A percentile compares a stretch with the other conserved stretches of the same genome.
These are phyloP conservation scores for Fusarium multiceps DNA, from an alignment of 2,329 filamentous ascomycete species.

Conservation along the genomic window DNA sequence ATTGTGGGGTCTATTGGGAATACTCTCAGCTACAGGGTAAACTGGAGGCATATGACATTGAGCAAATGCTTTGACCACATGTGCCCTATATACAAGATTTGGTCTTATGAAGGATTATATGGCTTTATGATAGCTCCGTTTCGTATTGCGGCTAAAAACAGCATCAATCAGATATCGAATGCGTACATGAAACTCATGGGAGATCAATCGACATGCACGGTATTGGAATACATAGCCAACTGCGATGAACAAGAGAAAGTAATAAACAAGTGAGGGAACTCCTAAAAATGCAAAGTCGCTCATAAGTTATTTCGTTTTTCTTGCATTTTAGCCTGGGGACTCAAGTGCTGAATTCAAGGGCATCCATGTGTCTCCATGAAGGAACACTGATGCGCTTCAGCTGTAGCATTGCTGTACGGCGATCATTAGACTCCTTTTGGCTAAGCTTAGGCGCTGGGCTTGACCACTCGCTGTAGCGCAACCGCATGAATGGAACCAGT, in stretches of 20 bases:
- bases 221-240: neutral
- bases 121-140: neutral
- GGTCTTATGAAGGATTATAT: neutral
- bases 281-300: neutral
- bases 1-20: slow-evolving; percentile 26
- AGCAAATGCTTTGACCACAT: neutral
- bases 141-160: neutral
- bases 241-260: neutral
- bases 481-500: slow-evolving; percentile 27
- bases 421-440: slow-evolving; percentile 5
- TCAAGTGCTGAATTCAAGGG: neutral
- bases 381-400: neutral
- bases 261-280: neutral
- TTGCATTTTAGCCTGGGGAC: neutral
- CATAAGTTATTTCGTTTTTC: neutral
- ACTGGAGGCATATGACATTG: neutral
- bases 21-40: slow-evolving; percentile 27
- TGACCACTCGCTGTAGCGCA: neutral
- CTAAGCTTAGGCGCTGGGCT: slow-evolving; percentile 15
- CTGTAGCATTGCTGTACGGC: neutral
- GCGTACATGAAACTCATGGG: neutral
- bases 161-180: neutral
- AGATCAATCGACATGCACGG: neutral
- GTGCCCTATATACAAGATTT: neutral
- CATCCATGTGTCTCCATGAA: neutral